Base-by-base conservation (phyloP, 2,329 filamentous ascomycete genomes). In the Cyphellophora attinorum region DNA sequence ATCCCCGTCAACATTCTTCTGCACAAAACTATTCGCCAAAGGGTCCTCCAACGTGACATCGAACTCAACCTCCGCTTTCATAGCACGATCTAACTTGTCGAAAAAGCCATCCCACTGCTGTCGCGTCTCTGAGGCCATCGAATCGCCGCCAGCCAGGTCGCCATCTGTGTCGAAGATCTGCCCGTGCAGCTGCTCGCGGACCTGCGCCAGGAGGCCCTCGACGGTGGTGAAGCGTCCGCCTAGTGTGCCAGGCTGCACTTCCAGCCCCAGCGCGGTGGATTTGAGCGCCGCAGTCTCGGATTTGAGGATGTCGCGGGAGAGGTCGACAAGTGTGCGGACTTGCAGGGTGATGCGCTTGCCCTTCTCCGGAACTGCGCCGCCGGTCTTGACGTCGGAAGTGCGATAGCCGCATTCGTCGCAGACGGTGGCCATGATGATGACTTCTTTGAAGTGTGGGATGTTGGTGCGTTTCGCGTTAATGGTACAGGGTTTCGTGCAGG, bases 381-480 rank as follows among this genome's bases (percentile, higher is more conserved):
- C 91, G 1, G 91, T 96, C 71, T 96, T 96, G 56, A 98, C 85
- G 58, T 98, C 91, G 60, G 93, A 96, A 49, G 82, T 91, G 43
- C 85, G 81, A 67, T 96, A 93, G 38, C 89, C 89, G 56, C 91
- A 98, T 58, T 81, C 72, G 17, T 89, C 43, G 32, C 29, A 41
- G 13, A 33, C 27, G 17, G 30, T 36, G 5, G 31, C 25, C 19
- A 21, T 38, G 15, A 38, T 39, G 13, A 19, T 38, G 14, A 35
- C 45, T 40, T 44, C 74, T 39, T 85, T 81, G 0, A 81, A 98
- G 63, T 94, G 82, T 1, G 91, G 91, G 43, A 98, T 95, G 52
- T 93, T 85, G 38, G 96, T 85, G 80, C 94, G 93, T 68, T 95
- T 94, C 85, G 95, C 95, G 60, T 94, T 88, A 6, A 93, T 93